phyloP scores from a whole-genome alignment of 2,329 filamentous ascomycete species.

The Trichoderma aggressivum region DNA sequence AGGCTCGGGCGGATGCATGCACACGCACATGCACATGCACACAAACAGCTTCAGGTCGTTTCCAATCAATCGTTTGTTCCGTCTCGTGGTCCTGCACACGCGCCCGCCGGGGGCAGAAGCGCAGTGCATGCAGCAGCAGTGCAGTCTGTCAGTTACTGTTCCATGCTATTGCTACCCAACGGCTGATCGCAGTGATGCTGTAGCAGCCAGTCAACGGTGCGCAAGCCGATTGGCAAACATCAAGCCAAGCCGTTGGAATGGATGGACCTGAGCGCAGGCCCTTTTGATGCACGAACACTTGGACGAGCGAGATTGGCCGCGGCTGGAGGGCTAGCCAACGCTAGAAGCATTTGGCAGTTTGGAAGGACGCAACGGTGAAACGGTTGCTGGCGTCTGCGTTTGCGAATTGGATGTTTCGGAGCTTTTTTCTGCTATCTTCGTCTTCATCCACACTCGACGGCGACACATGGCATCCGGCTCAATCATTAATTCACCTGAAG shows the following conservation, averaged over 20 bases:
- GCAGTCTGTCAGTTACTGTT: not conserved
- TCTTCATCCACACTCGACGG: not conserved
- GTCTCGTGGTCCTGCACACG: not conserved
- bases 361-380: not conserved
- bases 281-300: conserved; percentile 5
- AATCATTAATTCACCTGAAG: not conserved
- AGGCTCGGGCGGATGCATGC: not conserved
- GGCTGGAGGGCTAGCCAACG: not conserved
- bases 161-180: not conserved
- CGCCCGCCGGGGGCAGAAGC: not conserved
- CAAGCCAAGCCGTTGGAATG: not conserved
- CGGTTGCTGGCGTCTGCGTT: not conserved
- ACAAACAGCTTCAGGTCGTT: not conserved
- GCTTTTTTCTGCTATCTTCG: not conserved
- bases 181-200: not conserved
- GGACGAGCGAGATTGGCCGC: conserved; percentile 8
- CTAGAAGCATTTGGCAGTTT: not conserved
- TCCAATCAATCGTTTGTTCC: not conserved
- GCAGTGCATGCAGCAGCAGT: not conserved
- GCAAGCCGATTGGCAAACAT: not conserved
- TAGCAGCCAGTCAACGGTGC: not conserved
- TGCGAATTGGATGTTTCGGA: not conserved
- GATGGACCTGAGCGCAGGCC: not conserved
- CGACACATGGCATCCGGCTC: not conserved
- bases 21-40: not conserved